Percentiles rank a stretch among this genome's conserved stretches.
These are phyloP conservation scores for Yamadazyma songkhlaensis DNA, from an alignment of 1,139 yeast species.

Conservation along the genomic window DNA sequence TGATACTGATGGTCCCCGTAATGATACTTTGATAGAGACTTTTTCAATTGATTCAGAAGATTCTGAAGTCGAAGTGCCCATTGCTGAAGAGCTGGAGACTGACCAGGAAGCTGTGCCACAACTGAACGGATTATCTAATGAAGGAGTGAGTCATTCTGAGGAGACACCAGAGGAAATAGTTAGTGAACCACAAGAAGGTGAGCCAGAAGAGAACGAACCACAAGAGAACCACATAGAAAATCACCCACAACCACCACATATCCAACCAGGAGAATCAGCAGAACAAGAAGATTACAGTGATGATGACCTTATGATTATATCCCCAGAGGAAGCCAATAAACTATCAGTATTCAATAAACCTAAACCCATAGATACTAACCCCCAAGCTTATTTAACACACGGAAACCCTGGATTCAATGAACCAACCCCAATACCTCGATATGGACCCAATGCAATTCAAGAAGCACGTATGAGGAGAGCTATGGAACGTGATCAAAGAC, in stretches of 20 bases:
- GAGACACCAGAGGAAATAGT: too few species aligned
- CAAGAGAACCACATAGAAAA: too few species aligned
- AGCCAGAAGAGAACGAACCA: too few species aligned
- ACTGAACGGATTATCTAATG: not conserved
- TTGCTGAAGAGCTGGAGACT: not conserved
- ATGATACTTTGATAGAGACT: too few species aligned
- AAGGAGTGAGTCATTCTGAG: too few species aligned
- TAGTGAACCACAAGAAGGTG: too few species aligned
- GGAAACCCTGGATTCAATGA: conserved; percentile 17
- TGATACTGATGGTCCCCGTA: too few species aligned
- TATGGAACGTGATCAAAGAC: not conserved
- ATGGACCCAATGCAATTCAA: conserved; percentile 2
- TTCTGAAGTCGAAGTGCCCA: not conserved
- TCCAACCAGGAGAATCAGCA: not conserved
- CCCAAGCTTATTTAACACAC: not conserved
- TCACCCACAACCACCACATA: not conserved
- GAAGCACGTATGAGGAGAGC: too few species aligned
- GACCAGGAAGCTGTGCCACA: not conserved
- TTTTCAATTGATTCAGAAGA: too few species aligned
- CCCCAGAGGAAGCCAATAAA: conserved; percentile 5
- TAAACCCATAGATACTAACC: not conserved
- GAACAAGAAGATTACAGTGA: not conserved
- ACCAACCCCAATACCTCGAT: conserved; percentile 36
- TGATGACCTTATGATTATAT: conserved; percentile 7
- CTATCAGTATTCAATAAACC: conserved; percentile 2